Evolutionary conservation across 139 green algal species (phyloP).

Genomic region (Coelastrella sp.): DNA sequence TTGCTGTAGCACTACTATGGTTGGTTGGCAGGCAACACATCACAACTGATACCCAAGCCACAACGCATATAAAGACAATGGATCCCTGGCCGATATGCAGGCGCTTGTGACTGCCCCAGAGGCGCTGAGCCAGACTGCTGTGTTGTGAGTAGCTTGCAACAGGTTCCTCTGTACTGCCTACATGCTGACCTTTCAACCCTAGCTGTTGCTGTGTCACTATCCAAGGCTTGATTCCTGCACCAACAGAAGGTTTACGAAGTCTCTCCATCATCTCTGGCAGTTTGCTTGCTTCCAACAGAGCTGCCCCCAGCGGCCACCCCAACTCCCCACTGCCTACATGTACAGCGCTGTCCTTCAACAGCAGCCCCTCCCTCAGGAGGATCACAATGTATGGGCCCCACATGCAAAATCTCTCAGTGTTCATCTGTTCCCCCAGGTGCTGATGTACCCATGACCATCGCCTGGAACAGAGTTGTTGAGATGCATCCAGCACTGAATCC

Average conservation of each 20-base stretch:
- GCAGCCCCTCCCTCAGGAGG: conserved; percentile 77
- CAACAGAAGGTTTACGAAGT: neutral
- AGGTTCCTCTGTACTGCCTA: neutral
- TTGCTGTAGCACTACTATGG: neutral
- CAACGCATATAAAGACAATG: neutral
- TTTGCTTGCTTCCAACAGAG: conserved; percentile 72
- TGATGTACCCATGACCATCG: conserved; percentile 57
- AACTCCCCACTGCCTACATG: conserved; percentile 60
- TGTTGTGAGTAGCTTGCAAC: conserved; percentile 1
- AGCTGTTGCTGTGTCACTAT: neutral
- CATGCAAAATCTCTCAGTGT: conserved; percentile 87
- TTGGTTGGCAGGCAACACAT: neutral
- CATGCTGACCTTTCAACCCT: neutral
- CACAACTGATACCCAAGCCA: conserved; percentile 17
- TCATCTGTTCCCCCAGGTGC: conserved; percentile 59
- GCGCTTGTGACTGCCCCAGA: neutral
- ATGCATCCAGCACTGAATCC: conserved; percentile 52
- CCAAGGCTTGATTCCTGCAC: neutral
- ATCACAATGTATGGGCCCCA: conserved; percentile 78
- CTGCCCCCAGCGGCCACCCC: conserved; percentile 85
- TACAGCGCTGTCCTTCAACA: conserved; percentile 63
- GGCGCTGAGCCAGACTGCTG: conserved; percentile 6
- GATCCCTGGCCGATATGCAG: conserved; percentile 11
- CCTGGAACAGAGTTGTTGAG: conserved; percentile 53
- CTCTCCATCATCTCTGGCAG: conserved; percentile 51